These are phyloP conservation scores for Penicillium alfredii DNA, from an alignment of 495 filamentous ascomycete genomes.

Conservation along the genomic window DNA sequence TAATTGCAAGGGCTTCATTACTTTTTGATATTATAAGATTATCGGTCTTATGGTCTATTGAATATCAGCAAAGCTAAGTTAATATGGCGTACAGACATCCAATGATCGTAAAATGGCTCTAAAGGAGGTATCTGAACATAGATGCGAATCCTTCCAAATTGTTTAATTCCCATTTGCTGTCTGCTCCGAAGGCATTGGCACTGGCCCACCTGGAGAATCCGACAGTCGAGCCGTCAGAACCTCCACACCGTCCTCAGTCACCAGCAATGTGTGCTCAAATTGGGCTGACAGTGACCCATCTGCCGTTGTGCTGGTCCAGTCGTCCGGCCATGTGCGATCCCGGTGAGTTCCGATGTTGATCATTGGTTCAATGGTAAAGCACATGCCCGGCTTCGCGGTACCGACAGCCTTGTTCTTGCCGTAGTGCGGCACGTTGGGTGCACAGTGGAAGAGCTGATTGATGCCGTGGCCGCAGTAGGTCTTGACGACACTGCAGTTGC, in stretches of 20 bases:
- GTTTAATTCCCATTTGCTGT: conserved; percentile 9
- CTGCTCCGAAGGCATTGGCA: conserved; percentile 53
- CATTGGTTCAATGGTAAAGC: conserved; percentile 92
- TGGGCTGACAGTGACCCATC: conserved; percentile 81
- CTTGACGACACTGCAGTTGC: conserved; percentile 74
- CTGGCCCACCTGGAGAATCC: conserved; percentile 78
- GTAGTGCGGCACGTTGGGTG: conserved; percentile 84
- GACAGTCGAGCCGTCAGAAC: conserved; percentile 77
- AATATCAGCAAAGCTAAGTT: too few relatives aligned
- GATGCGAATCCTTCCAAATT: conserved; percentile 13
- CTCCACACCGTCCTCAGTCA: conserved; percentile 91
- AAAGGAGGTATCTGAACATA: conserved; percentile 14
- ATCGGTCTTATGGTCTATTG: too few relatives aligned
- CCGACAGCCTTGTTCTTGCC: conserved; percentile 88
- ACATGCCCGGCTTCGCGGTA: conserved; percentile 81
- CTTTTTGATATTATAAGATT: too few relatives aligned
- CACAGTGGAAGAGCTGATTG: conserved; percentile 77
- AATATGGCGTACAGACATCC: conserved; percentile 10
- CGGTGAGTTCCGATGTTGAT: conserved; percentile 73
- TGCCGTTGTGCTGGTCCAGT: conserved; percentile 81
- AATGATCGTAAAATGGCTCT: conserved; percentile 15
- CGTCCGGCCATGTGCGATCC: conserved; percentile 84
- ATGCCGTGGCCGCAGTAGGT: conserved; percentile 90
- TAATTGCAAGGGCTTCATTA: too few relatives aligned
- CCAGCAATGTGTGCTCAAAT: conserved; percentile 91